phyloP scores from a whole-genome alignment of 257 asterid genomes.

The Apocynum venetum region DNA sequence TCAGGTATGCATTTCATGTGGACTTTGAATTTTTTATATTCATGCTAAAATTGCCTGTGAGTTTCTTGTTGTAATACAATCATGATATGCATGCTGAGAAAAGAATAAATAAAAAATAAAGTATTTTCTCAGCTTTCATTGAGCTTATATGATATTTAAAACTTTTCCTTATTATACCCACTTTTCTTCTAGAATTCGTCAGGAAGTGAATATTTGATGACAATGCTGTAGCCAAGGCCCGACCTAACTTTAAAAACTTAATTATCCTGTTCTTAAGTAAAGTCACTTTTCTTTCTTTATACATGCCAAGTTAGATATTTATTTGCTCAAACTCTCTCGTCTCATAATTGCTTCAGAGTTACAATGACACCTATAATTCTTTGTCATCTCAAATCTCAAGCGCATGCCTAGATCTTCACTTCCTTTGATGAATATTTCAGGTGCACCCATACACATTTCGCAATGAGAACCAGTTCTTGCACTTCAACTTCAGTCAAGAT shows the following conservation, averaged over 20 bases:
- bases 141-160: not conserved
- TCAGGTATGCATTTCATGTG: conserved; percentile 49
- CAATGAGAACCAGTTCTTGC: conserved; percentile 71
- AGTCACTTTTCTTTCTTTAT: not conserved
- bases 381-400: not conserved
- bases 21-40: not conserved
- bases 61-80: not conserved
- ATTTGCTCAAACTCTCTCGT: no score
- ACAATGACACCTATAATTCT: not conserved
- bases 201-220: not conserved
- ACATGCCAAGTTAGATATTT: not conserved
- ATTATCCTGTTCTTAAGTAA: not conserved
- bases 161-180: no score
- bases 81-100: not conserved
- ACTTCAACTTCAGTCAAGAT: conserved; percentile 88
- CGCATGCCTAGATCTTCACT: conserved; percentile 4
- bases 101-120: no score
- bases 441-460: conserved; percentile 91
- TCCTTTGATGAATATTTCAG: conserved; percentile 35
- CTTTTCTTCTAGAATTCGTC: not conserved
- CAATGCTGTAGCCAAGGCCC: not conserved
- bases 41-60: not conserved
- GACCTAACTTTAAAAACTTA: not conserved
- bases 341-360: not conserved
- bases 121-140: not conserved